Base-by-base conservation (phyloP, 306 rosid genomes). In the Quercus bicolor region DNA sequence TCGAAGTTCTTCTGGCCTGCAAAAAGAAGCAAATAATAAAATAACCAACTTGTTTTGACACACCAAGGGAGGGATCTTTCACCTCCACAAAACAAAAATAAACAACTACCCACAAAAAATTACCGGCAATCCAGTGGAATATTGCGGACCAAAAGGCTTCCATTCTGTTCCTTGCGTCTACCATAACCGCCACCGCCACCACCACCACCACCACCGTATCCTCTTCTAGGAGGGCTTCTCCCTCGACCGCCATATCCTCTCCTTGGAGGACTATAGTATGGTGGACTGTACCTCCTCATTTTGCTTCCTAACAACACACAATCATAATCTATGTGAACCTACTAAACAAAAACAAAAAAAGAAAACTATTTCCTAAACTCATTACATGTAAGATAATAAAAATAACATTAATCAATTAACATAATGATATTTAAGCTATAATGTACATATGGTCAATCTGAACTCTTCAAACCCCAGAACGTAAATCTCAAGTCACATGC, bases 231-330 rank as follows among this genome's bases (percentile, higher is more conserved):
- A 40, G 85, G 85, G 24, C 78, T 71, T 53, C 87, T 68, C 40
- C 88, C 91, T 34, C 98, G 88, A 19, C 95, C 95, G 3, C 98
- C 98, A 78, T 94, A 91, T 73, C 89, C 92, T 82, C 98, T 86
- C 84, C 97, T 90, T 0, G 97, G 96, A 78, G 99, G 98, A 87
- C 99, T 96, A 69, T 93, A 89, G 84, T 91, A 91, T 65, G 84
- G 90, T n/a, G 99, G 99, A 78, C 99, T 93, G 87, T 88, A 85
- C 86, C 99, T 89, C 85, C 98, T 84, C 99, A 96, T 86, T 56
- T 55, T 48, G 40, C 76, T 26, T 14, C 80, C 77, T 78, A 31
- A 57, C 57, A 37, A 29, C 13, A 23, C 73, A 23, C 68, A 55
- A 40, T 24, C 43, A 75, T 48, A 31, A 31, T 1, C 45, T 10